A percentile compares a stretch with the other conserved stretches of the same genome.
Evolutionary conservation across 2,329 filamentous ascomycete genomes (phyloP).

Genomic region (Penicillium sp.): DNA sequence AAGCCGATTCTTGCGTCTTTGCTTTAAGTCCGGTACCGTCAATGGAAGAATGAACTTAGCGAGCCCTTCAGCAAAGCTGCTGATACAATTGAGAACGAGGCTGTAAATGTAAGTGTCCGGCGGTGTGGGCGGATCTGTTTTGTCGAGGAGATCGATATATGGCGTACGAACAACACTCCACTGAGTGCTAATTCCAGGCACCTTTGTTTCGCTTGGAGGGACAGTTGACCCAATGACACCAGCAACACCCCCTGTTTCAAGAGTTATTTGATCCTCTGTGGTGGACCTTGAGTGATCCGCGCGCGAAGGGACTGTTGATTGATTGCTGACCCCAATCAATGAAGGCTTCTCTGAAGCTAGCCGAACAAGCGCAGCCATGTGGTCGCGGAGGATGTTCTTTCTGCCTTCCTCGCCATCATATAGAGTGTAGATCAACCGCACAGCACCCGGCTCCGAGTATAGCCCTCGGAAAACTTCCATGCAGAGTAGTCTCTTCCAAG

Average conservation of each 20-base stretch:
- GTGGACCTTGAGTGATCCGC: constrained; percentile 56
- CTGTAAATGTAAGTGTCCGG: constrained; percentile 95
- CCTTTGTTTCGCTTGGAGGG: constrained; percentile 63
- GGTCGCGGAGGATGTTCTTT: constrained; percentile 73
- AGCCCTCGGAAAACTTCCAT: constrained; percentile 88
- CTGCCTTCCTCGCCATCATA: constrained; percentile 73
- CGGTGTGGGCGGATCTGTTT: constrained; percentile 74
- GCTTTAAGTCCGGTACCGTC: constrained; percentile 71
- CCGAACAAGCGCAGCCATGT: constrained; percentile 86
- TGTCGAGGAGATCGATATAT: constrained; percentile 93
- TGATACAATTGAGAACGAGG: constrained; percentile 82
- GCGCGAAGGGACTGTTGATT: constrained; percentile 75
- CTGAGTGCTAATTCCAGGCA: constrained; percentile 76
- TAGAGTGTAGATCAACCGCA: constrained; percentile 74
- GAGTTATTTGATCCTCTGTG: constrained; percentile 75
- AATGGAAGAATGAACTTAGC: constrained; percentile 91
- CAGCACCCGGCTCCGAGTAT: constrained; percentile 73
- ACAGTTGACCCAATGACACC: constrained; percentile 78
- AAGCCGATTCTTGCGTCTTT: constrained; percentile 46
- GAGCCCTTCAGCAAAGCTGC: constrained; percentile 83
- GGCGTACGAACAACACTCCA: constrained; percentile 87
- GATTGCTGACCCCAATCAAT: constrained; percentile 82
- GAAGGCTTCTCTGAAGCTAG: constrained; percentile 86
- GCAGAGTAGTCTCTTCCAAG: constrained; percentile 86
- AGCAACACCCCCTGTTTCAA: constrained; percentile 82